Base-by-base conservation (phyloP, 768 basidiomycete species). In the Trametes elegans region DNA sequence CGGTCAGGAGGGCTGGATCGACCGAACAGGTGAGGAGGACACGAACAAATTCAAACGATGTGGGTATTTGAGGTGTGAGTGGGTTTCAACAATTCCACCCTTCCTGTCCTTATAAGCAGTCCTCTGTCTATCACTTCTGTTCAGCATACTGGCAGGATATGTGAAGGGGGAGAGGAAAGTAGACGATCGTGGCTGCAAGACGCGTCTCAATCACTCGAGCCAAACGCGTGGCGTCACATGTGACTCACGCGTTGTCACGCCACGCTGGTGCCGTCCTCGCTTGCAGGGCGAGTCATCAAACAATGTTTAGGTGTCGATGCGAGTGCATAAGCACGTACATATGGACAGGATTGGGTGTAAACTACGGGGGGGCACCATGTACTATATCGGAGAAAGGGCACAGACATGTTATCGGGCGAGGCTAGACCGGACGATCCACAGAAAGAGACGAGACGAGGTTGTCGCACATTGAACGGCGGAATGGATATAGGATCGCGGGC, bases 1-100 rank as follows among this genome's bases (percentile, higher is more conserved):
- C 40, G 35, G 48, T 45, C 53, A 49, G 61, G 57, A 39, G 58
- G 50, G 16, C 39, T 19, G 19, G 19, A 51, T 35, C 24, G 45
- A 32, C 50, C 35, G 48, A 39, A 55, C n/a, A n/a, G n/a, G n/a
- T n/a, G 27, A 53, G 50, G 49, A 6, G 29, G 32, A 21, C 11
- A 67, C 75, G 36, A 43, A 94, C 93, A 96, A 92, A 74, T 89
- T 95, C 24, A 94, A 77, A 41, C 85, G 74, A 68, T 80, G 74
- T 1, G 86, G 85, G 66, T 90, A 90, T 55, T 69, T 74, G 32
- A 74, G 68, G 29, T 55, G 47, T 4, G 58, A 60, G 28, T 71
- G 62, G 35, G 53, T 54, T 42, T 70, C 55, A 21, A 72, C 69
- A 10, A 57, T 34, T 29, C 63, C 53, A 18, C 23, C 27, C 13